A percentile compares a stretch with the other conserved stretches of the same genome.
Evolutionary conservation across 768 basidiomycete genomes (phyloP).

Genomic region (Mycena chlorophos): DNA sequence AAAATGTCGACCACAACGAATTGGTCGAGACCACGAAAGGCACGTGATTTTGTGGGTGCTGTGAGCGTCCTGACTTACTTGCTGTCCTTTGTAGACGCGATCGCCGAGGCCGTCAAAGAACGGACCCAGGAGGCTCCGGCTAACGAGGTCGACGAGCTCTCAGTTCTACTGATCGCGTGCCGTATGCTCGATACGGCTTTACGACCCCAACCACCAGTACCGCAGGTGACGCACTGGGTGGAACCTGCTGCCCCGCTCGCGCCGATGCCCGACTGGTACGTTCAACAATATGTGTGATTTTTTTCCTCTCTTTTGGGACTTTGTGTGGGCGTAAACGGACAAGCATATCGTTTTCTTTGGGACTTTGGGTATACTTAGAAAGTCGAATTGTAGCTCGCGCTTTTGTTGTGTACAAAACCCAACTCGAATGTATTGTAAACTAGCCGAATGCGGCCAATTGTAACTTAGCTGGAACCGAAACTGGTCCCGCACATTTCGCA

Average conservation of each 20-base stretch:
- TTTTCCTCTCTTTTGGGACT: conserved; percentile 28
- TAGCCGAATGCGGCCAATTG: neutral
- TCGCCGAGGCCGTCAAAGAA: conserved; percentile 80
- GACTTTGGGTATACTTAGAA: conserved; percentile 29
- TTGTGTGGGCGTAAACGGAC: conserved; percentile 18
- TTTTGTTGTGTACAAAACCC: conserved; percentile 18
- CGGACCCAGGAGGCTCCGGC: conserved; percentile 43
- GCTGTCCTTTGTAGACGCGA: conserved; percentile 43
- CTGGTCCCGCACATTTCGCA: conserved; percentile 53
- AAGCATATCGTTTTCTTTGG: conserved; percentile 24
- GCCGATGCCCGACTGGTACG: conserved; percentile 17
- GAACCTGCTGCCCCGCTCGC: conserved; percentile 4
- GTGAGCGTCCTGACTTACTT: neutral
- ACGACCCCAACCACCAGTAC: conserved; percentile 1
- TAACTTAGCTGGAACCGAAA: conserved; percentile 34
- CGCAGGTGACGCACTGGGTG: conserved; percentile 1
- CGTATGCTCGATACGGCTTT: conserved; percentile 16
- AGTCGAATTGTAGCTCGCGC: conserved; percentile 25
- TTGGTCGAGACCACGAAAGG: conserved; percentile 51
- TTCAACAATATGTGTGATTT: conserved; percentile 43
- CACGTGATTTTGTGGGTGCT: neutral
- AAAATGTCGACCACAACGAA: conserved; percentile 52
- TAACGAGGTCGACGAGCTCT: conserved; percentile 24
- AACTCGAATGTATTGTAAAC: conserved; percentile 18
- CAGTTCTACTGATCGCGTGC: conserved; percentile 22